Evolutionary conservation across 495 filamentous ascomycete species (phyloP), one percentile per base, ranked within the genome.

Genomic region (Penicillium canescens): DNA sequence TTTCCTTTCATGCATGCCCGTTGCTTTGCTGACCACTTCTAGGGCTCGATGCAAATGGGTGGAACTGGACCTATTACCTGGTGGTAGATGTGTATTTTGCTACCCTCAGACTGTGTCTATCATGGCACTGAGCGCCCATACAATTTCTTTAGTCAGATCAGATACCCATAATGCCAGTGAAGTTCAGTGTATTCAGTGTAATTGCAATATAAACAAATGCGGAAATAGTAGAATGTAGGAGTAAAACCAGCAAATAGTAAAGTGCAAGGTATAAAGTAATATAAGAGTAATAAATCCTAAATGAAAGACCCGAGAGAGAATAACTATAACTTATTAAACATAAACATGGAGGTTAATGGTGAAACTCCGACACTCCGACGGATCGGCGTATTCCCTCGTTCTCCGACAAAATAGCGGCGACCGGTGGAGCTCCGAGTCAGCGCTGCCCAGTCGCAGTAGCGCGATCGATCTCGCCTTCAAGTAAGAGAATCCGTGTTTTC

Each of bases 1-100:
- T 36, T 0, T 52, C 28, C 8, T 31, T 24, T 28, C 49, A 18
- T 46, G 8, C 9, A 4, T 16, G 28, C 44, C 12, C 5, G 2
- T 23, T 34, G 28, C 6, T 4, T 37, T 14, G 20, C 13, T 42
- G 33, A 45, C 40, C 13, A 34, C 4, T 40, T 35, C 20, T 26
- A 82, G 78, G 78, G 75, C 51, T 82, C 78, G 4, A 80, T 82
- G 78, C 74, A 75, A 55, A 76, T 79, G 68, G 69, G 73, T 36
- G 78, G 77, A 40, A 60, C 79, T 14, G 78, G 78, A 11, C 76
- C 74, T 7, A 69, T 74, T 10, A 68, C 74, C 3, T 81, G 78
- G 78, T 81, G 78, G 78, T 78, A 51, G 59, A 62, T 9, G 35
- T 21, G 54, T 20, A 23, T 42, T n/a, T 46, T 46, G 34, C 18